A percentile compares a stretch with the other conserved stretches of the same genome.
phyloP scores from a whole-genome alignment of 2,329 filamentous ascomycete genomes.

The Cadophora gregata region DNA sequence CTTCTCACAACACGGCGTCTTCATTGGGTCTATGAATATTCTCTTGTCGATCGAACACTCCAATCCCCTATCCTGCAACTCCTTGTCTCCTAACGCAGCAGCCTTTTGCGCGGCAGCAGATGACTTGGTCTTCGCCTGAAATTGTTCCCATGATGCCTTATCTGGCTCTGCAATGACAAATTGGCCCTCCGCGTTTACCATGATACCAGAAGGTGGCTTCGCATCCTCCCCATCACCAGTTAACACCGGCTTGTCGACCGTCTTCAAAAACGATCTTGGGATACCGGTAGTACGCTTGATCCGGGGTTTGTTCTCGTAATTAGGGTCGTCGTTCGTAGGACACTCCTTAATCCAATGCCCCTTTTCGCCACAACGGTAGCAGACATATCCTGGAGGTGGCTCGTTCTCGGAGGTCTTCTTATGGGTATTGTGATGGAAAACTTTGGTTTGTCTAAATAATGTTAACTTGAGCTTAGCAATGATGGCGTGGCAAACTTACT shows the following conservation, averaged over 20 bases:
- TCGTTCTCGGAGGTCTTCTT: conserved; percentile 87
- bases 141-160: conserved; percentile 95
- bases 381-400: conserved; percentile 92
- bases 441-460: conserved; percentile 61
- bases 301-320: conserved; percentile 89
- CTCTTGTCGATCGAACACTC: conserved; percentile 97
- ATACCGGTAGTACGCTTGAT: conserved; percentile 98
- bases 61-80: conserved; percentile 84
- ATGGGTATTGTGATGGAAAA: conserved; percentile 63
- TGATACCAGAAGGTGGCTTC: conserved; percentile 86
- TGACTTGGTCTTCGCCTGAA: conserved; percentile 91
- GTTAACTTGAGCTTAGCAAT: conserved; percentile 49
- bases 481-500: conserved; percentile 54
- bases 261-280: conserved; percentile 92
- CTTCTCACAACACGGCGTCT: conserved; percentile 97
- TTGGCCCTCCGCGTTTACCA: conserved; percentile 97
- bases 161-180: conserved; percentile 97
- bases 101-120: conserved; percentile 83
- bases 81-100: conserved; percentile 79
- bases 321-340: conserved; percentile 97
- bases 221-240: conserved; percentile 78
- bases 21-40: conserved; percentile 98
- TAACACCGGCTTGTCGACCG: conserved; percentile 87
- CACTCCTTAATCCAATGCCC: conserved; percentile 99
- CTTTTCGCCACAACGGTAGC: conserved; percentile 94